A percentile compares a stretch with the other conserved stretches of the same genome.
phyloP scores from a whole-genome alignment of 805 yeast species.

The Vanderwaltozyma polyspora region DNA sequence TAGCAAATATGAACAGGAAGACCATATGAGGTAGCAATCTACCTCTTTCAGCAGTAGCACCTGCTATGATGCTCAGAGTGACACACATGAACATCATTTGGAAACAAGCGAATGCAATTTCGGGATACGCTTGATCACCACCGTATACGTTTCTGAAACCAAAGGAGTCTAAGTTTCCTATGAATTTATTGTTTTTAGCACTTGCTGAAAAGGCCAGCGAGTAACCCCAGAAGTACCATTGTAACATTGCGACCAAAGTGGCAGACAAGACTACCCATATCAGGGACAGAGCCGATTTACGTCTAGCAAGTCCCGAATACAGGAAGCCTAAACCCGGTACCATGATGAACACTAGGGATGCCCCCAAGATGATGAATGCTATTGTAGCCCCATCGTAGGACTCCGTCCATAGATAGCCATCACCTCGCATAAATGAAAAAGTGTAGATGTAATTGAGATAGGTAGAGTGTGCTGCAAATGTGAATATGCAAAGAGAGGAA shows the following conservation, averaged over 20 bases:
- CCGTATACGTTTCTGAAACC: conserved; percentile 68
- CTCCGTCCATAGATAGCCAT: conserved; percentile 22
- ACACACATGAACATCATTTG: conserved; percentile 89
- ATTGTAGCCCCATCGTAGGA: conserved; percentile 38
- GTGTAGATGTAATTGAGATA: too few species aligned
- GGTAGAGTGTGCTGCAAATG: too few species aligned
- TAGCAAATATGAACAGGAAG: conserved; percentile 78
- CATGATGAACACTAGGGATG: conserved; percentile 77
- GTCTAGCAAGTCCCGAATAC: conserved; percentile 81
- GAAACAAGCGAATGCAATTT: conserved; percentile 71
- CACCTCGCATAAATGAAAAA: too few species aligned
- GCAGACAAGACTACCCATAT: conserved; percentile 72
- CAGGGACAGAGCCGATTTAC: conserved; percentile 82
- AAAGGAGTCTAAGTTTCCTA: conserved; percentile 75
- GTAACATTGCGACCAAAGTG: conserved; percentile 63
- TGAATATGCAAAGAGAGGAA: too few species aligned
- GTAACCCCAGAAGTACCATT: conserved; percentile 99
- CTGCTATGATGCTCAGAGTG: conserved; percentile 85
- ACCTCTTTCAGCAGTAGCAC: conserved; percentile 90
- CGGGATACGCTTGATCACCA: conserved; percentile 46
- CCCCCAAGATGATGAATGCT: conserved; percentile 44
- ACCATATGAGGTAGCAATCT: conserved; percentile 75
- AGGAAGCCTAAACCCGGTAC: conserved; percentile 89
- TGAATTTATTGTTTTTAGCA: conserved; percentile 63
- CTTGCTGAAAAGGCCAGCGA: conserved; percentile 77